Evolutionary conservation across 2,329 filamentous ascomycete genomes (phyloP).

Genomic region (Aspergillus uvarum): DNA sequence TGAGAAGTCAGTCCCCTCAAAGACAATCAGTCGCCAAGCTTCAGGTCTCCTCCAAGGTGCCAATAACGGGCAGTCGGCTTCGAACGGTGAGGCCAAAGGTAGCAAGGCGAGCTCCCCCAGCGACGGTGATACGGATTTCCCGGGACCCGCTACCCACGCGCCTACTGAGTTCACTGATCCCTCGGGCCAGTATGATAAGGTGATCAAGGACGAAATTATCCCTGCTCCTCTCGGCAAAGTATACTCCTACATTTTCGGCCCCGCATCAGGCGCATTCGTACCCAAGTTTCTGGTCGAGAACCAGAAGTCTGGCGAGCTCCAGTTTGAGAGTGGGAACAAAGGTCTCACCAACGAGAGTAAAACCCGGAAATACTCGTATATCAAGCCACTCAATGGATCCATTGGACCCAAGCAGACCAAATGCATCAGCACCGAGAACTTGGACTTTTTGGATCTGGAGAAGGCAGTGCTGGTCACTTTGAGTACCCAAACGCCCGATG

Average conservation of each 20-base stretch:
- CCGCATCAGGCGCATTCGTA: constrained; percentile 77
- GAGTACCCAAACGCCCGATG: constrained; percentile 87
- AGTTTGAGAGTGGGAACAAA: constrained; percentile 77
- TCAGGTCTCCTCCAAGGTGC: constrained; percentile 54
- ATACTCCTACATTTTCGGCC: constrained; percentile 83
- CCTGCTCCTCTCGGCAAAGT: constrained; percentile 87
- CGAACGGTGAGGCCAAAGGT: constrained; percentile 41
- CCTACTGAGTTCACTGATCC: constrained; percentile 83
- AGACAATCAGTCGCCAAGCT: constrained; percentile 67
- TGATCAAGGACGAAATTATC: constrained; percentile 81
- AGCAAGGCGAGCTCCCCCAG: constrained; percentile 49
- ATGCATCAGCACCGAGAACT: constrained; percentile 79
- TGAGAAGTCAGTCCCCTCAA: constrained; percentile 48
- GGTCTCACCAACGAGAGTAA: constrained; percentile 74
- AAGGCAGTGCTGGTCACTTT: constrained; percentile 81
- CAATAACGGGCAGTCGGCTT: constrained; percentile 34
- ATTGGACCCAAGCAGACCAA: constrained; percentile 95
- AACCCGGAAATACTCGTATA: constrained; percentile 76
- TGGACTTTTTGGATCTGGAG: constrained; percentile 85
- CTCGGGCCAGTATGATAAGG: constrained; percentile 76
- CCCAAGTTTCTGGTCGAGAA: constrained; percentile 80
- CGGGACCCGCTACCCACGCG: constrained; percentile 76
- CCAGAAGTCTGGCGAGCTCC: constrained; percentile 85
- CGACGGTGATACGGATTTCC: constrained; percentile 62
- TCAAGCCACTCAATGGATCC: constrained; percentile 79